phyloP scores from a whole-genome alignment of 1,284 basidiomycete genomes.

The Moniliella sp. region DNA sequence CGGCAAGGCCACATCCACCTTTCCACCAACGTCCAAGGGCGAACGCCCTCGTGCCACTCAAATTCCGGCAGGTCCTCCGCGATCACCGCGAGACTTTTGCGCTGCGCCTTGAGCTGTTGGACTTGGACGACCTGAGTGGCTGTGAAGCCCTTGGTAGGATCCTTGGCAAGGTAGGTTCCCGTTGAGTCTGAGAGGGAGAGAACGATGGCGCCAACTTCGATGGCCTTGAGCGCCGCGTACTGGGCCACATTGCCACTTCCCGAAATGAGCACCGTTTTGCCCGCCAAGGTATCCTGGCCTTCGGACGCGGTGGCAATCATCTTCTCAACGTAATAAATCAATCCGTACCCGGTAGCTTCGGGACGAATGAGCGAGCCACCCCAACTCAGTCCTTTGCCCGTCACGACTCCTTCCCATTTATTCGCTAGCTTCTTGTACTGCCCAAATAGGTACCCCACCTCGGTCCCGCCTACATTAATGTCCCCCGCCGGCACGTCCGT shows the following conservation, averaged over 20 bases:
- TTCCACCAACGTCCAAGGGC: constrained; percentile 54
- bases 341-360: constrained; percentile 44
- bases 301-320: constrained; percentile 38
- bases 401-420: constrained; percentile 56
- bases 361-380: constrained; percentile 34
- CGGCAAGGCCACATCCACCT: constrained; percentile 50
- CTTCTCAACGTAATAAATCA: constrained; percentile 57
- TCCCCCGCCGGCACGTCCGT: constrained; percentile 63
- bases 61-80: constrained; percentile 8
- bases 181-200: constrained; percentile 59
- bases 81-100: constrained; percentile 37
- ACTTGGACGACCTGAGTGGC: constrained; percentile 34
- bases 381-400: constrained; percentile 55
- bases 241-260: constrained; percentile 51
- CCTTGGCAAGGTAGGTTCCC: constrained; percentile 46
- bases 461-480: constrained; percentile 37
- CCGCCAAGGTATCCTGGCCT: constrained; percentile 13
- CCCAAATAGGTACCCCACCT: constrained; percentile 14
- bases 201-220: constrained; percentile 55
- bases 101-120: constrained; percentile 45
- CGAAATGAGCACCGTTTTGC: constrained; percentile 49
- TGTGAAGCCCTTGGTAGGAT: constrained; percentile 36
- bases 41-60: constrained; percentile 35
- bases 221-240: constrained; percentile 56
- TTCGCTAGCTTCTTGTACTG: constrained; percentile 51